Base-by-base conservation (phyloP, 345 rosid species). In the Sonneratia alba region DNA sequence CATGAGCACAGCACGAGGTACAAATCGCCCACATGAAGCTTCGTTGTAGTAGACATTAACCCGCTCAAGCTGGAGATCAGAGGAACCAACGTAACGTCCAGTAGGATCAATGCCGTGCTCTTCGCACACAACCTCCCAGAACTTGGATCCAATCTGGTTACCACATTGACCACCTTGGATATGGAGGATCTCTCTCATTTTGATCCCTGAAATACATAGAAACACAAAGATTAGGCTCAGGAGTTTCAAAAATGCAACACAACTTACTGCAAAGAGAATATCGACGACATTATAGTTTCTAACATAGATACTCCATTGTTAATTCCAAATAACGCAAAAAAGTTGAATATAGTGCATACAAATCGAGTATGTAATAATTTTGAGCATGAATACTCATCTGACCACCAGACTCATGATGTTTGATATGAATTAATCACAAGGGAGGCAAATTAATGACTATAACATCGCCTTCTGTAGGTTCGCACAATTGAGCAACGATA, bases 121-220 rank as follows among this genome's bases (percentile, higher is more conserved):
- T 16, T 67, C 67, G 38, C 67, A 27, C 19, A 24, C 67, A 71
- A 76, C 79, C 63, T 76, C 75, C 79, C 79, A 76, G 75, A 77
- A 78, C 70, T 78, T 78, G 70, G 81, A 65, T 45, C 81, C 81
- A 27, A 79, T 79, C 76, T 79, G 81, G 73, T 79, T 79, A 19
- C 86, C 67, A 34, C 67, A 64, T 64, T 64, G 67, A 24, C 67
- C 67, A 64, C 67, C 67, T n/a, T 64, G 67, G 38, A 67, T 67
- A 49, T 36, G 49, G 13, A 36, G 70, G 70, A 36, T 67, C 34
- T 67, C 49, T 36, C 49, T 67, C 70, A 67, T 27, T 16, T 63
- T 27, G 63, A 66, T 71, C 40, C 11, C 56, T 77, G 65, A 49
- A 67, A 16, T 16, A 32, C 34, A 71, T 59, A 77, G 77, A 78